Conservation (phyloP, 176 grass and related monocot genomes). For the Puccinellia tenuiflora region DNA sequence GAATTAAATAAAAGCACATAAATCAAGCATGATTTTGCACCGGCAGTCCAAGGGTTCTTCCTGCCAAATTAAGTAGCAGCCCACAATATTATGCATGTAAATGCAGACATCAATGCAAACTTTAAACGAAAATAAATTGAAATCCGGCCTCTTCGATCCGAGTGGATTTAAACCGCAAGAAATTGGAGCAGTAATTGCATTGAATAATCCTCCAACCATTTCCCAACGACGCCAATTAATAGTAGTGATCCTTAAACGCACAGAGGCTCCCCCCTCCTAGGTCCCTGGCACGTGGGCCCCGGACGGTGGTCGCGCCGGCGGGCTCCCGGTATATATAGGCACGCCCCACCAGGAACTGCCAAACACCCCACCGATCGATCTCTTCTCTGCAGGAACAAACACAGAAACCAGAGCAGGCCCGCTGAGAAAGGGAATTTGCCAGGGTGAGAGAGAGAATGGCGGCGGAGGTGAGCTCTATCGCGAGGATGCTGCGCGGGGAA, state of each 20-base stretch:
- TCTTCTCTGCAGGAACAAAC: neutral
- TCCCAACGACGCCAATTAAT: constrained; percentile 38
- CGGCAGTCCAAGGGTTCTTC: neutral
- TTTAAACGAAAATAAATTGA: neutral
- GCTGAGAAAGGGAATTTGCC: neutral
- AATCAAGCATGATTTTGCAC: neutral
- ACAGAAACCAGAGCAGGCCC: neutral
- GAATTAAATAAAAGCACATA: neutral
- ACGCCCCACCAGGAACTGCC: neutral
- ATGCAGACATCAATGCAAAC: neutral
- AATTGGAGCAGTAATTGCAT: constrained; percentile 16
- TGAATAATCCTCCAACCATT: constrained; percentile 38
- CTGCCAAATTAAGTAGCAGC: neutral
- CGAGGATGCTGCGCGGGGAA: constrained; percentile 42
- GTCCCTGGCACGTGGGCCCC: constrained; percentile 19
- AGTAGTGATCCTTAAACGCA: neutral
- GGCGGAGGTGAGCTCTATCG: constrained; percentile 43
- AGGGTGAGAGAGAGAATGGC: constrained; percentile 15
- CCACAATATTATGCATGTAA: neutral
- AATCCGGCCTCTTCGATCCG: neutral
- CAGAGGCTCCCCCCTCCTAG: neutral
- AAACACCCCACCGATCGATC: neutral
- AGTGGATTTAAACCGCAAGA: neutral
- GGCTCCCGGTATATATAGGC: constrained; percentile 19
- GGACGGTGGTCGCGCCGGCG: neutral